These are phyloP conservation scores for Hibiscus trionum DNA, from an alignment of 345 rosid species.

Conservation along the genomic window DNA sequence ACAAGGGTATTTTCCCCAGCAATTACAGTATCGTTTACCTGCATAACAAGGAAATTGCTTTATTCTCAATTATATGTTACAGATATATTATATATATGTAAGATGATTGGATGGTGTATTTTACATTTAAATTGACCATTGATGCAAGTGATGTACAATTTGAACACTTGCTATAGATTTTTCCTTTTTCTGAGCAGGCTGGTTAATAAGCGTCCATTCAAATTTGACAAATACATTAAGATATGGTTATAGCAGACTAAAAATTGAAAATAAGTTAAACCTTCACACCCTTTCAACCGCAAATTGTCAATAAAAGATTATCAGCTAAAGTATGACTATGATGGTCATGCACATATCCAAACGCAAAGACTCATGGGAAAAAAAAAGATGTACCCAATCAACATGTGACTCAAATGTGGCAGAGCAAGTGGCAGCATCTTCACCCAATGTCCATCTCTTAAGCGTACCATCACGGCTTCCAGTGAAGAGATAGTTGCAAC, in stretches of 20 bases:
- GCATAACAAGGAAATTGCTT: constrained; percentile 13
- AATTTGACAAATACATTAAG: neutral
- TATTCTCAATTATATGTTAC: neutral
- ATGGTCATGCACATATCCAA: neutral
- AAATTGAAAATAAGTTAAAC: neutral
- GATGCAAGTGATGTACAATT: neutral
- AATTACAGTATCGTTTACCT: constrained; percentile 90
- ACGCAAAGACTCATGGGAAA: neutral
- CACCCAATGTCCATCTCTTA: constrained; percentile 83
- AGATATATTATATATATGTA: neutral
- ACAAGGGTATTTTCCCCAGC: constrained; percentile 75
- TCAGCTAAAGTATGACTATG: neutral
- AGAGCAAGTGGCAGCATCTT: constrained; percentile 64
- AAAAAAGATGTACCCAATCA: constrained; percentile 68
- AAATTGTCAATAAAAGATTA: neutral
- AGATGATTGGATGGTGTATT: neutral
- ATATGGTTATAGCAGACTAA: neutral
- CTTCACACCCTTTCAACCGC: neutral
- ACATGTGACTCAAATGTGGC: constrained; percentile 99
- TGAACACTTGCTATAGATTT: neutral
- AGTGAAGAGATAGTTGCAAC: constrained; percentile 60
- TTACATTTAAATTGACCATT: constrained; percentile 5
- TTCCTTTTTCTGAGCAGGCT: neutral
- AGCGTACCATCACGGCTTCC: constrained; percentile 99
- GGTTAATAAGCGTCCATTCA: neutral